Conservation (phyloP, 2,329 filamentous ascomycete species). For the Sclerotinia nivalis region DNA sequence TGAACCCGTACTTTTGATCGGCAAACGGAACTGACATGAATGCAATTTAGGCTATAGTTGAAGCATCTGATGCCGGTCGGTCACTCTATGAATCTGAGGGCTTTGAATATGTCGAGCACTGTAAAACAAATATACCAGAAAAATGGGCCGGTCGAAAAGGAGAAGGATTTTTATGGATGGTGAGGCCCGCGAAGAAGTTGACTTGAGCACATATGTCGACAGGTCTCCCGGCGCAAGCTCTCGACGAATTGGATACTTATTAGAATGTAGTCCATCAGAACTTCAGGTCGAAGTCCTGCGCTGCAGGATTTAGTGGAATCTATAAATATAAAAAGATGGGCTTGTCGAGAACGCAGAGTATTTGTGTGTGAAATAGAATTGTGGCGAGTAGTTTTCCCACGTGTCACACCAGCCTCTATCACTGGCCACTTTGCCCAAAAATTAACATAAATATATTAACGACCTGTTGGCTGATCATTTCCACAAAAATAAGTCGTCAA, state of each 20-base stretch:
- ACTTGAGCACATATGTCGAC: background rate
- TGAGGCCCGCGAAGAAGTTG: conserved; percentile 15
- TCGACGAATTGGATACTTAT: background rate
- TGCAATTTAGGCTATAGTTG: conserved; percentile 14
- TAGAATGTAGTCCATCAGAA: background rate
- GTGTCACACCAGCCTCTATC: background rate
- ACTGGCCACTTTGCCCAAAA: background rate
- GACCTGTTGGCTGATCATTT: background rate
- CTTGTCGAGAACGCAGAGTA: background rate
- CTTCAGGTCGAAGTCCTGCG: background rate
- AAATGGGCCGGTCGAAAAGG: conserved; percentile 8
- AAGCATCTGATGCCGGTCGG: conserved; percentile 5
- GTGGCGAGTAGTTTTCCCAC: background rate
- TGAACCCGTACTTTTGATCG: background rate
- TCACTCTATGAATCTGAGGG: conserved; percentile 17
- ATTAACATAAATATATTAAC: too few species aligned
- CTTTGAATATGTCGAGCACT: conserved; percentile 10
- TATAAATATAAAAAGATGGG: too few species aligned
- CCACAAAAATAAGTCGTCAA: background rate
- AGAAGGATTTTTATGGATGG: conserved; percentile 11
- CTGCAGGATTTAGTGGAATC: too few species aligned
- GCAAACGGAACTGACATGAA: background rate
- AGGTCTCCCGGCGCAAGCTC: background rate
- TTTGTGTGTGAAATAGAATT: background rate
- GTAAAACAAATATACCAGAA: background rate